phyloP scores from a whole-genome alignment of 2,329 filamentous ascomycete genomes.

The Lachnellula subtilissima region DNA sequence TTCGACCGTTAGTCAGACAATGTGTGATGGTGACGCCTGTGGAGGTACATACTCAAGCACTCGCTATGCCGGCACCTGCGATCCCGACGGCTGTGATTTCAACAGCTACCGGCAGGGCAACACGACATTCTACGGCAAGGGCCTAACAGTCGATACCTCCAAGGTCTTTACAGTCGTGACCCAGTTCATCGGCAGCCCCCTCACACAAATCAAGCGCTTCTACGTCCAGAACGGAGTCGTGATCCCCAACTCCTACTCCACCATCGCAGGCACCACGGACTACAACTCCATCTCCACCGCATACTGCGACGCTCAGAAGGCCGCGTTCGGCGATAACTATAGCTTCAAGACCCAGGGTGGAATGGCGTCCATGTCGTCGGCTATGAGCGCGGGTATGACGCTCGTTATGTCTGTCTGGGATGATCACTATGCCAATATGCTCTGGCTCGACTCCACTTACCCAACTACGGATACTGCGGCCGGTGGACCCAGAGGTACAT shows the following conservation, averaged over 20 bases:
- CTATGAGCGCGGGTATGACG: slow-evolving; percentile 55
- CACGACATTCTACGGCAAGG: slow-evolving; percentile 51
- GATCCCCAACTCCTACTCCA: slow-evolving; percentile 45
- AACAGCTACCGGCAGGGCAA: slow-evolving; percentile 56
- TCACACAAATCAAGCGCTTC: slow-evolving; percentile 39
- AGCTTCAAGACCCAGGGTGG: slow-evolving; percentile 53
- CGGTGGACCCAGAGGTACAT: slow-evolving; percentile 51
- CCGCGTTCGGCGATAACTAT: slow-evolving; percentile 49
- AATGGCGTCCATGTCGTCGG: slow-evolving; percentile 48
- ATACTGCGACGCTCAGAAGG: slow-evolving; percentile 53
- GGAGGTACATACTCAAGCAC: slow-evolving; percentile 38
- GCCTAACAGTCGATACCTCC: slow-evolving; percentile 48
- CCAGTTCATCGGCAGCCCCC: slow-evolving; percentile 50
- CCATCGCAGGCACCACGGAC: slow-evolving; percentile 41
- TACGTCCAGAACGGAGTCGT: slow-evolving; percentile 44
- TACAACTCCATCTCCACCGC: slow-evolving; percentile 49
- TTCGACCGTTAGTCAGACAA: slow-evolving; percentile 35
- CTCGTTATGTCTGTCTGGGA: slow-evolving; percentile 57
- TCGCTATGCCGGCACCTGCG: slow-evolving; percentile 52
- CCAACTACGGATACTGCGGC: slow-evolving; percentile 43
- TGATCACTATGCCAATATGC: slow-evolving; percentile 60
- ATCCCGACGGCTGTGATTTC: slow-evolving; percentile 59
- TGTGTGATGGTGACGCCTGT: slow-evolving; percentile 37
- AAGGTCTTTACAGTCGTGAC: slow-evolving; percentile 53
- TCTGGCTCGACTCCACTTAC: slow-evolving; percentile 68